phyloP scores from a whole-genome alignment of 164 flowering plant species.

The Piper longum region DNA sequence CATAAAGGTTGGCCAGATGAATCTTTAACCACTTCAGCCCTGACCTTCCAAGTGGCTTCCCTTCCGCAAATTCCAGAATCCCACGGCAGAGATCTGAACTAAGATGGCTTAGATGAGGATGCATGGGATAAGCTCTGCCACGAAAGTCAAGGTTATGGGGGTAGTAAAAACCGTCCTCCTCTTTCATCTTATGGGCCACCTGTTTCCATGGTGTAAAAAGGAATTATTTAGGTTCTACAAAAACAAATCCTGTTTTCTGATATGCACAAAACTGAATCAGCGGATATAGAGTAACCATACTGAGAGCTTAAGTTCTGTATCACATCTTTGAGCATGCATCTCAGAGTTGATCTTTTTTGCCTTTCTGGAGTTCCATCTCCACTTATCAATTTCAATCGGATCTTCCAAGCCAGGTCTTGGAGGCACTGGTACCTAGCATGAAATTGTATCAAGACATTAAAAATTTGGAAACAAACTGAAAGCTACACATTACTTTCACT shows the following conservation, averaged over 20 bases:
- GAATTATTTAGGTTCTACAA: slow-evolving; percentile 2
- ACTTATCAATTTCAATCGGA: slow-evolving; percentile 36
- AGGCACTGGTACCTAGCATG: slow-evolving; percentile 52
- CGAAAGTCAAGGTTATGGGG: slow-evolving; percentile 97
- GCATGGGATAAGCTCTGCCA: slow-evolving; percentile 99
- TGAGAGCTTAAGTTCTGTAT: slow-evolving; percentile 78
- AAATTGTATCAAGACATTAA: slow-evolving; percentile 1
- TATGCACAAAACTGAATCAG: not conserved
- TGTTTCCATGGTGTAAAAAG: slow-evolving; percentile 14
- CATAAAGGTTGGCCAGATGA: slow-evolving; percentile 83
- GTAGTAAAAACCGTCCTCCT: slow-evolving; percentile 89
- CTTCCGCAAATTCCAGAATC: slow-evolving; percentile 86
- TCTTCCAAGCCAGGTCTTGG: slow-evolving; percentile 54
- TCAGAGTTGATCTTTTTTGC: slow-evolving; percentile 73
- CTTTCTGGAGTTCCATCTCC: slow-evolving; percentile 60
- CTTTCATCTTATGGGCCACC: slow-evolving; percentile 89
- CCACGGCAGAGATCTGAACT: slow-evolving; percentile 96
- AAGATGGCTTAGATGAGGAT: slow-evolving; percentile 83
- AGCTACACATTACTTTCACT: not conserved
- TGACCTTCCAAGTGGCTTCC: slow-evolving; percentile 67
- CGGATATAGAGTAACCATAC: slow-evolving; percentile 26
- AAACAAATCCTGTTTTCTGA: not conserved
- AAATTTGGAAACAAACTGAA: not conserved
- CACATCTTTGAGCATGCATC: slow-evolving; percentile 80
- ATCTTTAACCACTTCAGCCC: slow-evolving; percentile 84